Percentiles rank a stretch among this genome's conserved stretches.
Evolutionary conservation across 2,329 filamentous ascomycete genomes (phyloP).

Genomic region (Ascochyta lentis): DNA sequence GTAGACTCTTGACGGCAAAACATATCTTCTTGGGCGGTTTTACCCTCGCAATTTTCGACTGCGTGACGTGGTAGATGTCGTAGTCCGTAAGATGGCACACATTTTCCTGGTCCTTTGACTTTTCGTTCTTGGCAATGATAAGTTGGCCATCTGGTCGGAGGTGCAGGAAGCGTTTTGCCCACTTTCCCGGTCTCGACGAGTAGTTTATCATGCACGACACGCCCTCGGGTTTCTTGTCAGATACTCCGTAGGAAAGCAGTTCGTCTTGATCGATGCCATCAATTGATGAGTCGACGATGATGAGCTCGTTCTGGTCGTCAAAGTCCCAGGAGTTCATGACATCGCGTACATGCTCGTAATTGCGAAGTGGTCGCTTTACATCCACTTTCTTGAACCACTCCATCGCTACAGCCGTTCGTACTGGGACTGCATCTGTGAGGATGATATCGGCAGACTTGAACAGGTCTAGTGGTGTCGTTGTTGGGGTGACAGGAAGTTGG

Average conservation of each 20-base stretch:
- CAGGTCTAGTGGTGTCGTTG: conserved; percentile 77
- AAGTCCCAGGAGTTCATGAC: conserved; percentile 92
- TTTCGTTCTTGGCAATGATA: conserved; percentile 72
- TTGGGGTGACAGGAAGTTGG: conserved; percentile 72
- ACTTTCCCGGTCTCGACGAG: conserved; percentile 81
- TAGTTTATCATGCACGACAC: conserved; percentile 77
- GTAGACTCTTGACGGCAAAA: conserved; percentile 89
- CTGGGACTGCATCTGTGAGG: conserved; percentile 69
- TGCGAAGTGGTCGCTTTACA: conserved; percentile 80
- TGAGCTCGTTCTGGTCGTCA: conserved; percentile 76
- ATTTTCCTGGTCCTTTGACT: conserved; percentile 69
- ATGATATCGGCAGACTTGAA: conserved; percentile 70
- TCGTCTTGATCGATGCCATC: conserved; percentile 62
- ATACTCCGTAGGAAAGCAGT: conserved; percentile 70
- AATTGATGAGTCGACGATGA: conserved; percentile 67
- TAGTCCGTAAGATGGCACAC: conserved; percentile 91
- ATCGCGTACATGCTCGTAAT: conserved; percentile 85
- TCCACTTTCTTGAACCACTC: conserved; percentile 79
- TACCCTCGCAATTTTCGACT: conserved; percentile 71
- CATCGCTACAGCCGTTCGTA: conserved; percentile 71
- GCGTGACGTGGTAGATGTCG: conserved; percentile 83
- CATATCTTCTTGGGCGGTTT: conserved; percentile 85
- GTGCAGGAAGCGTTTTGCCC: conserved; percentile 84
- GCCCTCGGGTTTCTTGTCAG: conserved; percentile 68
- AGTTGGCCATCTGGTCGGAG: conserved; percentile 76